Conservation (phyloP, 768 basidiomycete genomes). For the Kwoniella mangroviensis region DNA sequence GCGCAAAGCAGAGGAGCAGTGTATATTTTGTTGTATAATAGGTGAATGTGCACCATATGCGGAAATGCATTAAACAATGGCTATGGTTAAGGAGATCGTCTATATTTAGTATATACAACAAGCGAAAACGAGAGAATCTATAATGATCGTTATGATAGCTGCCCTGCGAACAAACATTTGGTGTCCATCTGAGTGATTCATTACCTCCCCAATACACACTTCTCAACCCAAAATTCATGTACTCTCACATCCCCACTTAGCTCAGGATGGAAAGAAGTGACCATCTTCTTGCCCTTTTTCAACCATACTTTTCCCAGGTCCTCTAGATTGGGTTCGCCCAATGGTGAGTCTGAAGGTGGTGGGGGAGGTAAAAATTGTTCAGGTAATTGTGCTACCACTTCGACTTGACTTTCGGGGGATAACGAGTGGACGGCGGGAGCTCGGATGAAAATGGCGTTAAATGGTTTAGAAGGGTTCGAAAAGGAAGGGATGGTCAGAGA, state of each 20-base stretch:
- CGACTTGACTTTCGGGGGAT: conserved; percentile 28
- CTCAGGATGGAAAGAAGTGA: conserved; percentile 94
- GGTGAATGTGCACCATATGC: not conserved
- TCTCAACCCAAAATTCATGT: conserved; percentile 84
- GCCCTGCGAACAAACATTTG: too few relatives aligned
- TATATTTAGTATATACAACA: not conserved
- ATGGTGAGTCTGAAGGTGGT: conserved; percentile 52
- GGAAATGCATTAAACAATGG: not conserved
- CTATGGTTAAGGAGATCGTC: not conserved
- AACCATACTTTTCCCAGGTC: conserved; percentile 76
- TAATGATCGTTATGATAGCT: not conserved
- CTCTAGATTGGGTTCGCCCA: conserved; percentile 60
- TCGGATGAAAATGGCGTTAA: conserved; percentile 88
- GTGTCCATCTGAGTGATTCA: not conserved
- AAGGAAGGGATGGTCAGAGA: conserved; percentile 70
- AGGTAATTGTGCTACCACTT: conserved; percentile 74
- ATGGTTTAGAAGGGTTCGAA: conserved; percentile 66
- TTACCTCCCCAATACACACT: conserved; percentile 64
- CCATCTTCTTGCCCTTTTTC: conserved; percentile 78
- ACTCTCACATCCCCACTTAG: conserved; percentile 83
- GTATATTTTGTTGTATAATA: not conserved
- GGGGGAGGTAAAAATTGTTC: conserved; percentile 61
- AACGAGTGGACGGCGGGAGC: conserved; percentile 67
- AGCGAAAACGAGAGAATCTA: not conserved
- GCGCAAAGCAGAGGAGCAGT: not conserved